Base-by-base conservation (phyloP, 1,284 basidiomycete species). In the Cystobasidium sp. region DNA sequence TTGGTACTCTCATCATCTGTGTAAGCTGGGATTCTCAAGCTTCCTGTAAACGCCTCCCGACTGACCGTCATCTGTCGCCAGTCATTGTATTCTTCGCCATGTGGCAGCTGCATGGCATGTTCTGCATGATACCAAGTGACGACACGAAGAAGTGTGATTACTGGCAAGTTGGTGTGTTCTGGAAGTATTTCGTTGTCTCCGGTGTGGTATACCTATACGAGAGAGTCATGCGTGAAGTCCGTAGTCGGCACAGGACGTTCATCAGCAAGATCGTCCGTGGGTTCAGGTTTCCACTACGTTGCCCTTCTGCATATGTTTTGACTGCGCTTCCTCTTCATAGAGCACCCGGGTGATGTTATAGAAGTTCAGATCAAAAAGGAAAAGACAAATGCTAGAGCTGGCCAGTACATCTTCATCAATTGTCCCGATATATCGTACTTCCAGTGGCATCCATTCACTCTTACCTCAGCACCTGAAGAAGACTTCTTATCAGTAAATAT, bases 321-420 rank as follows among this genome's bases (percentile, higher is more conserved):
- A n/a, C 14, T 12, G 46, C 22, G 3, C 31, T 22, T 3, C 24
- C 91, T 37, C 14, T 24, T 14, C 12, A 37, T 52, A 69, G 68
- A 93, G 81, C 93, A 95, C 82, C 93, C 93, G 20, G 91, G 90
- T 58, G 91, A 90, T 77, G 93, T 95, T 76, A 86, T 93, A 84
- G 93, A 95, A 82, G 84, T 96, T 37, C 93, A 94, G 83, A 93
- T 95, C 86, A 94, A 94, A 85, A 95, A 94, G 83, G 93, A 94
- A 80, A 91, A 90, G 83, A 92, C 88, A 0, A 89, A 84, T 63
- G 74, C 75, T 3, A 58, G 74, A 6, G 70, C 79, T 0, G 79
- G 79, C 0, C 78, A 78, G 82, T 94, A 94, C 83, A 92, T 95
- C 81, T 94, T 94, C 85, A 82, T 95, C 5, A 81, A 81, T 69